Evolutionary conservation across 2,329 filamentous ascomycete species (phyloP).

Genomic region (Coniochaeta ligniaria): DNA sequence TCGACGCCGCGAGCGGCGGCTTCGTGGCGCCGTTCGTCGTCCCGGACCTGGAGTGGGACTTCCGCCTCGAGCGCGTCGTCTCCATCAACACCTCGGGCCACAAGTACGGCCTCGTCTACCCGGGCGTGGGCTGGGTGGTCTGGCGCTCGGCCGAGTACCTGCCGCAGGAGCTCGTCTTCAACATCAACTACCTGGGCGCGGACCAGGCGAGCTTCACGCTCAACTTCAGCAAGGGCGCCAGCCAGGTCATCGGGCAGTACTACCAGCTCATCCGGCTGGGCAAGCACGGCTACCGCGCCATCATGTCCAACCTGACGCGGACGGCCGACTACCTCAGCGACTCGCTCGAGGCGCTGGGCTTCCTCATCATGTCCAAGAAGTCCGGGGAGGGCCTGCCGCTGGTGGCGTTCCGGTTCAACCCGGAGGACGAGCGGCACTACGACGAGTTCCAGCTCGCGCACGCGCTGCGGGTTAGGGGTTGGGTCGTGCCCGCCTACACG

Average conservation of each 20-base stretch:
- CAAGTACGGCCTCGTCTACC: conserved; percentile 74
- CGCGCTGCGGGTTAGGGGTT: conserved; percentile 76
- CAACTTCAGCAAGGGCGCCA: conserved; percentile 94
- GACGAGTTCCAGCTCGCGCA: conserved; percentile 78
- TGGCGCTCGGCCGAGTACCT: conserved; percentile 81
- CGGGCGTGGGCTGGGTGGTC: conserved; percentile 88
- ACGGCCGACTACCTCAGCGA: conserved; percentile 81
- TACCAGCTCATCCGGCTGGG: conserved; percentile 95
- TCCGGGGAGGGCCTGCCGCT: conserved; percentile 75
- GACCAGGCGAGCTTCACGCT: conserved; percentile 94
- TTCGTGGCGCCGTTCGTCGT: conserved; percentile 91
- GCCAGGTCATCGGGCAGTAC: conserved; percentile 93
- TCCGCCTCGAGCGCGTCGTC: conserved; percentile 79
- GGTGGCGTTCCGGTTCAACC: conserved; percentile 76
- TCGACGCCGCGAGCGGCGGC: conserved; percentile 86
- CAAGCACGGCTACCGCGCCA: conserved; percentile 82
- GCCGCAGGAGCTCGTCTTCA: conserved; percentile 91
- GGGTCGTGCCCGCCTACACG: conserved; percentile 94
- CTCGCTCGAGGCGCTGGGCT: conserved; percentile 66
- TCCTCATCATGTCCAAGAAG: conserved; percentile 80
- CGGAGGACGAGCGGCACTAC: conserved; percentile 46
- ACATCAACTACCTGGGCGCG: conserved; percentile 97
- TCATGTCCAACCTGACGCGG: conserved; percentile 90
- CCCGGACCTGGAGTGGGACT: conserved; percentile 84
- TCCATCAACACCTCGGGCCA: conserved; percentile 94